These are phyloP conservation scores for Pyronema domesticum DNA, from an alignment of 495 filamentous ascomycete genomes.

Conservation along the genomic window DNA sequence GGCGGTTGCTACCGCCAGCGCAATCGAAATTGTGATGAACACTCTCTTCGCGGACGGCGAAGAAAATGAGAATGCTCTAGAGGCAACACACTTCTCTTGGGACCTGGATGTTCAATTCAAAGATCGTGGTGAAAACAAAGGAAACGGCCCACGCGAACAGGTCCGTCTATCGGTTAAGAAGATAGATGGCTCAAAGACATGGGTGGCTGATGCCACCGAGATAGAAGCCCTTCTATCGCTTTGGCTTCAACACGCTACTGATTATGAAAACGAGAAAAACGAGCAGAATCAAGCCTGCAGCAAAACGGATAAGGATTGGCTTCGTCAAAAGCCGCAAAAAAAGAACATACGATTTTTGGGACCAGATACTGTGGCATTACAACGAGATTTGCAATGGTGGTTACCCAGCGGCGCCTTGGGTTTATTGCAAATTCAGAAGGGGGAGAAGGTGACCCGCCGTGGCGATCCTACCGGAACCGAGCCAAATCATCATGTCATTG, in stretches of 20 bases:
- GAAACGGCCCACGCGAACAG: not conserved
- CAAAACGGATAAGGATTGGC: not conserved
- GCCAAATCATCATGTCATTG: not conserved
- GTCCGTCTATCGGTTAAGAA: not conserved
- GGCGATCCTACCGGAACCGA: not conserved
- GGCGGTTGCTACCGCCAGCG: slow-evolving; percentile 3
- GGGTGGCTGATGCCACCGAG: slow-evolving; percentile 1
- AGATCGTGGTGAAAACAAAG: not conserved
- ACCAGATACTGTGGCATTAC: not conserved
- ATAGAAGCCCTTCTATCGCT: slow-evolving; percentile 11
- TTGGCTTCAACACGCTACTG: slow-evolving; percentile 3
- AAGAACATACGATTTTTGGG: slow-evolving; percentile 3
- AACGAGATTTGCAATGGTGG: slow-evolving; percentile 10
- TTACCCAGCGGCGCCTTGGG: not conserved
- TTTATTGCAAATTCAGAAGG: not conserved
- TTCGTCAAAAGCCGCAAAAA: not conserved
- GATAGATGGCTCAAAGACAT: not conserved
- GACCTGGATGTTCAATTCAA: not conserved
- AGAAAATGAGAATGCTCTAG: too few species aligned
- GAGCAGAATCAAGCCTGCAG: not conserved
- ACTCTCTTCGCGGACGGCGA: not conserved
- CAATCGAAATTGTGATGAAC: slow-evolving; percentile 11
- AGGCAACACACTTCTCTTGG: too few species aligned
- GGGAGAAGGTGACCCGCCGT: not conserved
- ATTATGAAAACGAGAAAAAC: not conserved